A percentile compares a stretch with the other conserved stretches of the same genome.
phyloP scores from a whole-genome alignment of 1,139 yeast species.

The Lodderomyces beijingensis region DNA sequence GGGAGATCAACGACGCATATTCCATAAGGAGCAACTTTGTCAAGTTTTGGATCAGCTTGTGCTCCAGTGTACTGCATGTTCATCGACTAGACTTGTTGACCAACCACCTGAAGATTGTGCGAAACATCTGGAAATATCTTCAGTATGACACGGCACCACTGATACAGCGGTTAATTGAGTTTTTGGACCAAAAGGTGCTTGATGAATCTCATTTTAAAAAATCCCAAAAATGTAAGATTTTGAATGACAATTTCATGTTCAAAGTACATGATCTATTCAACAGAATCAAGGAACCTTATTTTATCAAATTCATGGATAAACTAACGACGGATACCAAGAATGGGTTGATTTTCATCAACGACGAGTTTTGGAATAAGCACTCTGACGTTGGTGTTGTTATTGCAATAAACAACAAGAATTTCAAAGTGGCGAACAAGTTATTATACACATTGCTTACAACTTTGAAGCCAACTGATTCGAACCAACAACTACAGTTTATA shows the following conservation, averaged over 20 bases:
- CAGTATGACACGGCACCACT: conserved; percentile 50
- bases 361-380: conserved; percentile 48
- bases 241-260: conserved; percentile 72
- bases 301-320: conserved; percentile 47
- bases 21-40: conserved; percentile 57
- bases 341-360: conserved; percentile 64
- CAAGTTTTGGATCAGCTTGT: conserved; percentile 55
- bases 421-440: conserved; percentile 62
- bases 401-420: conserved; percentile 42
- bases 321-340: conserved; percentile 47
- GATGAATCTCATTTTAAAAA: conserved; percentile 60
- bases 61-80: conserved; percentile 44
- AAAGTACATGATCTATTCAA: conserved; percentile 46
- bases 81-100: conserved; percentile 59
- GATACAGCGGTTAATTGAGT: conserved; percentile 37
- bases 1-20: conserved; percentile 23
- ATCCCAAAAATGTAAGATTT: conserved; percentile 66
- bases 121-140: conserved; percentile 62
- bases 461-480: conserved; percentile 80
- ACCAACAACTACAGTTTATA: conserved; percentile 53
- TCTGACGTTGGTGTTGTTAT: conserved; percentile 24
- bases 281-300: conserved; percentile 23
- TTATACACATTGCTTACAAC: conserved; percentile 58
- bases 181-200: conserved; percentile 50
- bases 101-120: conserved; percentile 54